phyloP scores from a whole-genome alignment of 2,329 filamentous ascomycete species.

The Beauveria pseudobassiana region DNA sequence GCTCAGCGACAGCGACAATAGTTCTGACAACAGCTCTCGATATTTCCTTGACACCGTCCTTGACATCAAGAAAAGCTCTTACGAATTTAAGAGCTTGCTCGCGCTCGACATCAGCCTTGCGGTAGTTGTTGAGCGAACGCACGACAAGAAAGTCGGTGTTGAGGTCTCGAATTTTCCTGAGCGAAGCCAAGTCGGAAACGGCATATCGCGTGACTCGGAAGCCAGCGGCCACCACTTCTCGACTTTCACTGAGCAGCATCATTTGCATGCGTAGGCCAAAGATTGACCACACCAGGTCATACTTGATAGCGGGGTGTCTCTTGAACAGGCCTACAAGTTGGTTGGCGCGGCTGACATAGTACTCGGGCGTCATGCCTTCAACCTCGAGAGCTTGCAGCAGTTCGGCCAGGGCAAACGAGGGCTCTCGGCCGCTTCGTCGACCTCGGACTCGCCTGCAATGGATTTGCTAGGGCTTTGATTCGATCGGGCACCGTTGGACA shows the following conservation, averaged over 20 bases:
- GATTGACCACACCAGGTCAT: constrained; percentile 91
- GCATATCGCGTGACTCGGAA: constrained; percentile 92
- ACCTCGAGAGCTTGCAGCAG: constrained; percentile 83
- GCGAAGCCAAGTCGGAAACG: constrained; percentile 82
- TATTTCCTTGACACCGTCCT: constrained; percentile 81
- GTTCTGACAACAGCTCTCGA: constrained; percentile 82
- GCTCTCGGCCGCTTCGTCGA: constrained; percentile 68
- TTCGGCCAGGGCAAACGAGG: constrained; percentile 84
- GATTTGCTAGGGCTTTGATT: constrained; percentile 50
- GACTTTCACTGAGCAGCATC: constrained; percentile 91
- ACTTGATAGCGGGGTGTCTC: constrained; percentile 84
- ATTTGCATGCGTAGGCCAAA: constrained; percentile 91
- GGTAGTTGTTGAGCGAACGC: constrained; percentile 82
- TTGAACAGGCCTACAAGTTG: constrained; percentile 95
- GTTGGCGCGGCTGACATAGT: constrained; percentile 91
- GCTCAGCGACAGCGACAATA: constrained; percentile 83
- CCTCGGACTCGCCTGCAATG: constrained; percentile 50
- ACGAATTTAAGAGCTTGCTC: constrained; percentile 97
- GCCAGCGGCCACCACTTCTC: constrained; percentile 90
- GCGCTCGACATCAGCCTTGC: constrained; percentile 92
- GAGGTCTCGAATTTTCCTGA: constrained; percentile 78
- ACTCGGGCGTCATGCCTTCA: constrained; percentile 82
- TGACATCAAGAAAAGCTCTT: constrained; percentile 89
- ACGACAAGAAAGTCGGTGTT: constrained; percentile 93
- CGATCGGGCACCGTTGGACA: constrained; percentile 44